Percentiles rank a stretch among this genome's conserved stretches.
Conservation (phyloP, 305 asterid genomes). For the Lippia alba region DNA sequence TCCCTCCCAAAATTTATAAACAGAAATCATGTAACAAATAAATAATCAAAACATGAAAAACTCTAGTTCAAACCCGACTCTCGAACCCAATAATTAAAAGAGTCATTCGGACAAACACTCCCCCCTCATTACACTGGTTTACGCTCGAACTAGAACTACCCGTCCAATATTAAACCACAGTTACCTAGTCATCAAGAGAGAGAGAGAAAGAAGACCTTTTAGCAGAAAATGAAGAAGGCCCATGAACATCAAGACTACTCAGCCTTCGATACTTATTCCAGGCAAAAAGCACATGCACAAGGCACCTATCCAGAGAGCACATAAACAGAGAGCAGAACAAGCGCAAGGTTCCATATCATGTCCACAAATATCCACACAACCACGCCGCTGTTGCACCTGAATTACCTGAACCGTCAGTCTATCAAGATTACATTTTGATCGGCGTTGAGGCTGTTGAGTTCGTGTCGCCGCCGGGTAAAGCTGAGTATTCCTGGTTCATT, state of each 20-base stretch:
- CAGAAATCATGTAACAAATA: conserved; percentile 8
- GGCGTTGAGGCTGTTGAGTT: conserved; percentile 40
- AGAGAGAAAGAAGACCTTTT: conserved; percentile 43
- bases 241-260: conserved; percentile 22
- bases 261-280: conserved; percentile 63
- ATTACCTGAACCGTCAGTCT: conserved; percentile 33
- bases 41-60: background rate
- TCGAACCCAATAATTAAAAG: too few relatives aligned
- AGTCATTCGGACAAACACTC: too few relatives aligned
- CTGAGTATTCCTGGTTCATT: conserved; percentile 50
- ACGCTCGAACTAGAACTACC: too few relatives aligned
- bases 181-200: too few relatives aligned
- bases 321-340: conserved; percentile 60
- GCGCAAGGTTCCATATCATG: conserved; percentile 80
- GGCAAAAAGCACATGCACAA: conserved; percentile 74
- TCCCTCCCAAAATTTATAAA: background rate
- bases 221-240: conserved; percentile 45
- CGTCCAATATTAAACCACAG: conserved; percentile 20
- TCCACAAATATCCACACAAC: conserved; percentile 66
- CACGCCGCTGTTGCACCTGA: conserved; percentile 24
- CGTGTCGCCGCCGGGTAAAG: conserved; percentile 30
- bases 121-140: too few relatives aligned
- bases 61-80: too few relatives aligned
- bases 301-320: conserved; percentile 84
- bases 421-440: conserved; percentile 43